Evolutionary conservation across 257 asterid genomes (phyloP), one percentile per base, ranked within the genome.

Genomic region (Solanum boliviense): DNA sequence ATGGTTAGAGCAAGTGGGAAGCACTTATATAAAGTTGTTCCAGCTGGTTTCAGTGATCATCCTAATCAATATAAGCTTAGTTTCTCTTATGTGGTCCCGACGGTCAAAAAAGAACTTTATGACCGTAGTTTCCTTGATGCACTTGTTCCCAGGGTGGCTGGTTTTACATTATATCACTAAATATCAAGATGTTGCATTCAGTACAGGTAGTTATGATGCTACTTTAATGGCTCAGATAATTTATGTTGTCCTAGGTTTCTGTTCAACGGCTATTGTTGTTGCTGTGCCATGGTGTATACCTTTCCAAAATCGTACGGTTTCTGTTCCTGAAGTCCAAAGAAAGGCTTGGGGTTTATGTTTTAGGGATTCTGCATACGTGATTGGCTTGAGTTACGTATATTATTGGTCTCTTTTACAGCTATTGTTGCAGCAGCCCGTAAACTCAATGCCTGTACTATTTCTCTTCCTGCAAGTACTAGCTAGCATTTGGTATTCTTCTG

Each of bases 381-480:
- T 91, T 76, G 98, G 96, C 84, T 96, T 95, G 95, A 90, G 90
- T 89, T 94, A 85, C 73, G 18, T 92, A 74, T 93, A 89, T 79
- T 92, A 97, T 89, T 96, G 98, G 99, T 94, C 95, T 87, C 92
- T 96, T 48, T 94, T 96, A 82, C 99, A 95, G 88, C 93, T 94
- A 86, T 91, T 96, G 90, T 91, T 96, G 67, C 99, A 95, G 86
- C 98, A 95, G 90, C 98, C 99, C 46, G 81, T 93, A 58, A 96
- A 96, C 87, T 89, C 98, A 84, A 88, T 93, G 92, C 96, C 98
- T 23, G 68, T 92, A 25, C 88, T 90, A 84, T 89, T 95, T 83
- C 89, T 95, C 44, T 93, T 94, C 72, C 87, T 91, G 88, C 97
- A 96, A 94, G 90, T 93, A 85, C 78, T 94, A 79, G 93, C 95